Percentiles rank a stretch among this genome's conserved stretches.
Evolutionary conservation across 2,329 filamentous ascomycete genomes (phyloP).

Genomic region (Sporothrix pallida): DNA sequence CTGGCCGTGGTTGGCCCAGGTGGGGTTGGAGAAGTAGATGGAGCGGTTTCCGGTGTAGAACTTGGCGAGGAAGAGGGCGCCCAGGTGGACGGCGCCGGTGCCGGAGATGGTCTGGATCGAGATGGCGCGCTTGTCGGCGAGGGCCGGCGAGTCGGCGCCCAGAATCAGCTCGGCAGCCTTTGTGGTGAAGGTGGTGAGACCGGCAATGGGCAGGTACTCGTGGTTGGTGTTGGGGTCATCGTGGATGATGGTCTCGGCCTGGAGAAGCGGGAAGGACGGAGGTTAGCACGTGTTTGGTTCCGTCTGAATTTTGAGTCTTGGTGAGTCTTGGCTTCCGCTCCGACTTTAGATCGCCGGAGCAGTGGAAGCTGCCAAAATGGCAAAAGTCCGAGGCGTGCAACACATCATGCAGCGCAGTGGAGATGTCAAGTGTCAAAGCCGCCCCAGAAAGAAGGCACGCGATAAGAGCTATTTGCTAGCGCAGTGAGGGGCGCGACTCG

Average conservation of each 20-base stretch:
- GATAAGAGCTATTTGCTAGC: slow-evolving; percentile 28
- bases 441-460: slow-evolving; percentile 15
- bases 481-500: slow-evolving; percentile 21
- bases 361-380: neutral
- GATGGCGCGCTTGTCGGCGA: slow-evolving; percentile 79
- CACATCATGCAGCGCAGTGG: slow-evolving; percentile 6
- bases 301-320: neutral
- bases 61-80: slow-evolving; percentile 88
- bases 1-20: slow-evolving; percentile 98
- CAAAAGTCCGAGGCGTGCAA: neutral
- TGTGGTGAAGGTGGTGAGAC: slow-evolving; percentile 80
- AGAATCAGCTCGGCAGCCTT: slow-evolving; percentile 92
- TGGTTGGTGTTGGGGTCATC: slow-evolving; percentile 92
- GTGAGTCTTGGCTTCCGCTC: no score
- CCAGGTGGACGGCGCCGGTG: slow-evolving; percentile 92
- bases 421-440: neutral
- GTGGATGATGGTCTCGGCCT: slow-evolving; percentile 91
- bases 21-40: slow-evolving; percentile 92
- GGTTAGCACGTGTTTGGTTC: slow-evolving; percentile 32
- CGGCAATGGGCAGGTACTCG: slow-evolving; percentile 97
- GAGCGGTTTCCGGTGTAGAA: slow-evolving; percentile 80
- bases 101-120: slow-evolving; percentile 96
- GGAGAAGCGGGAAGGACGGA: slow-evolving; percentile 31
- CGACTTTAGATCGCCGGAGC: neutral
- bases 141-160: slow-evolving; percentile 77